Evolutionary conservation across 2,329 filamentous ascomycete species (phyloP).

Genomic region (Juglanconis sp.): DNA sequence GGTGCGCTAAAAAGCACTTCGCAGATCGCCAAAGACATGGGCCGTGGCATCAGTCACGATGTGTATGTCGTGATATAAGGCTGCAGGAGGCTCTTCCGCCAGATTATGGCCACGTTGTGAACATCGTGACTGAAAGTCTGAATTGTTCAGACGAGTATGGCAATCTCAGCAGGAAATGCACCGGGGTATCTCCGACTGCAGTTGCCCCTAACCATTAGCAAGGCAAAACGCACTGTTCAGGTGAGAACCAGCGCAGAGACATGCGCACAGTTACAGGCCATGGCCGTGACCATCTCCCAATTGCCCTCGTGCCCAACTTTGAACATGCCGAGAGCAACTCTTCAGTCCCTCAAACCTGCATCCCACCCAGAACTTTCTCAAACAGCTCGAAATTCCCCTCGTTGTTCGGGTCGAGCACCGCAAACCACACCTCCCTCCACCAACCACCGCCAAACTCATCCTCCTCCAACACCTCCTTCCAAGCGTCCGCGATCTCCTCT

Average conservation of each 20-base stretch:
- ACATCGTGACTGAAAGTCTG: too few relatives aligned
- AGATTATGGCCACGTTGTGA: too few relatives aligned
- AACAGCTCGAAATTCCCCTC: slow-evolving; percentile 51
- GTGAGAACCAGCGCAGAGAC: too few relatives aligned
- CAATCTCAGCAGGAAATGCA: too few relatives aligned
- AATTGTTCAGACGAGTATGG: too few relatives aligned
- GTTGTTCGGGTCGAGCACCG: slow-evolving; percentile 46
- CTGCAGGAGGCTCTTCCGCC: not conserved
- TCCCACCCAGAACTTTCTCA: slow-evolving; percentile 34
- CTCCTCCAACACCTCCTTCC: slow-evolving; percentile 57
- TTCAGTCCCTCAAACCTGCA: slow-evolving; percentile 24
- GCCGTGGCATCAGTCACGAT: not conserved
- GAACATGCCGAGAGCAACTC: too few relatives aligned
- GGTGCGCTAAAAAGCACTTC: not conserved
- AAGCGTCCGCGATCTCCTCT: slow-evolving; percentile 57
- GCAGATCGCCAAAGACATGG: not conserved
- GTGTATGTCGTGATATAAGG: slow-evolving; percentile 1
- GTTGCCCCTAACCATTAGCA: too few relatives aligned
- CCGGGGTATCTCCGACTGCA: too few relatives aligned
- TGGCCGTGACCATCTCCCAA: too few relatives aligned
- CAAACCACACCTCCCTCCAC: slow-evolving; percentile 64
- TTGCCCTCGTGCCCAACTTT: too few relatives aligned
- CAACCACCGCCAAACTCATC: slow-evolving; percentile 59
- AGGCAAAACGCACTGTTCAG: too few relatives aligned
- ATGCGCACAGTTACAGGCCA: too few relatives aligned